Base-by-base conservation (phyloP, 495 filamentous ascomycete species). In the Trichodelitschia bisporula region DNA sequence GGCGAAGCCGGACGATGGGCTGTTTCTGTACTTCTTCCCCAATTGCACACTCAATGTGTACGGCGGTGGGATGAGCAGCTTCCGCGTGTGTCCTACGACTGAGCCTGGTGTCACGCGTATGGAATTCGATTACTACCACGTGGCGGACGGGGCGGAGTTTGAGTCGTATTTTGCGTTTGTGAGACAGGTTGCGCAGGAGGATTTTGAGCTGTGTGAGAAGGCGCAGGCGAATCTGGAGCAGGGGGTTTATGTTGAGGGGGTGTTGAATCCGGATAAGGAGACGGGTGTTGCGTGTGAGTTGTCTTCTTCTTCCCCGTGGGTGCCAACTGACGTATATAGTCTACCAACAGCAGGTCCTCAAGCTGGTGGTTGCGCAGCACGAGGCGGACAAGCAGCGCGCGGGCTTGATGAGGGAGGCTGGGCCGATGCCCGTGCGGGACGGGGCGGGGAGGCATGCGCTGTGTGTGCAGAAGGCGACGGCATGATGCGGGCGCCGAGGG, bases 51-150 rank as follows among this genome's bases (percentile, higher is more conserved):
- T 69, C 32, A 65, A 67, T 34, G 62, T 69, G 4, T 69, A 69
- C 31, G 64, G 64, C 0, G 64, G 62, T 0, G 64, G 62, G 1
- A 66, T 67, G 61, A 60, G 57, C 5, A 62, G 57, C 3, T 69
- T 69, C 44, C 55, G 64, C 4, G 59, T 65, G 1, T 63, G 61
- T 37, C 64, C 64, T 0, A 61, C 57, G 0, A 45, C 53, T 1
- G 50, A 61, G 20, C 64, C 64, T 2, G 51, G 56, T 2, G 47
- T 64, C 15, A 60, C 57, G 1, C 50, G 62, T 15, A 69, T 69
- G 64, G 64, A 69, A 36, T 69, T 69, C 34, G 64, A 69, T 39
- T 69, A 69, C 34, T 69, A 64, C 38, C 59, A 68, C 32, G 35
- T 50, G 10, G 56, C 55, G 3, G 49, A 48, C 0, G 64, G 61